Percentiles rank a stretch among this genome's conserved stretches.
phyloP scores from a whole-genome alignment of 495 filamentous ascomycete genomes.

The Podospora australis region DNA sequence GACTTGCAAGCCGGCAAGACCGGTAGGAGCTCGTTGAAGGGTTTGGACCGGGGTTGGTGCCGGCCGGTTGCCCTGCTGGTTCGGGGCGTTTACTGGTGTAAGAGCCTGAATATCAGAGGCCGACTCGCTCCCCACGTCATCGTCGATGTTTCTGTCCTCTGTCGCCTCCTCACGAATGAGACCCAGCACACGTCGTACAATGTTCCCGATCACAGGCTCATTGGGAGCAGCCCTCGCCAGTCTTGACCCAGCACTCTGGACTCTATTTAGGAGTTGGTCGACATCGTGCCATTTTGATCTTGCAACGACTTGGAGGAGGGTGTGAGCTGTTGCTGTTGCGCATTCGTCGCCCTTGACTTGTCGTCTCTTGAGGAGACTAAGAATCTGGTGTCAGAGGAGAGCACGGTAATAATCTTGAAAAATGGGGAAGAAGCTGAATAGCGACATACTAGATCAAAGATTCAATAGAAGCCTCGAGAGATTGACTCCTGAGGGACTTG shows the following conservation, averaged over 20 bases:
- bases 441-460: constrained; percentile 66
- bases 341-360: constrained; percentile 84
- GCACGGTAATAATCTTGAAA: not conserved
- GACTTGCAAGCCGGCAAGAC: constrained; percentile 50
- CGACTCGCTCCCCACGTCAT: constrained; percentile 43
- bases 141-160: constrained; percentile 65
- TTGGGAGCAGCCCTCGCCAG: constrained; percentile 75
- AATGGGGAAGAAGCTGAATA: not conserved
- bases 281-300: constrained; percentile 65
- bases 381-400: not conserved
- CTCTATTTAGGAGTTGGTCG: constrained; percentile 65
- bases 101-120: constrained; percentile 26
- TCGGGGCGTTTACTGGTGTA: constrained; percentile 38
- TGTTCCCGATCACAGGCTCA: constrained; percentile 88
- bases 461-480: constrained; percentile 74
- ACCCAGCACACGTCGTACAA: constrained; percentile 81
- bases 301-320: constrained; percentile 77
- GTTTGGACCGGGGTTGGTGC: constrained; percentile 22
- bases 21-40: constrained; percentile 32
- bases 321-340: constrained; percentile 81
- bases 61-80: constrained; percentile 22
- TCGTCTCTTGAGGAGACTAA: constrained; percentile 77
- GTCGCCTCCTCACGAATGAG: constrained; percentile 86
- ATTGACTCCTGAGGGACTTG: constrained; percentile 62
- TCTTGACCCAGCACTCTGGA: constrained; percentile 66